Evolutionary conservation across 257 asterid species (phyloP), one percentile per base, ranked within the genome.

Genomic region (Paraleonurus japonicus): DNA sequence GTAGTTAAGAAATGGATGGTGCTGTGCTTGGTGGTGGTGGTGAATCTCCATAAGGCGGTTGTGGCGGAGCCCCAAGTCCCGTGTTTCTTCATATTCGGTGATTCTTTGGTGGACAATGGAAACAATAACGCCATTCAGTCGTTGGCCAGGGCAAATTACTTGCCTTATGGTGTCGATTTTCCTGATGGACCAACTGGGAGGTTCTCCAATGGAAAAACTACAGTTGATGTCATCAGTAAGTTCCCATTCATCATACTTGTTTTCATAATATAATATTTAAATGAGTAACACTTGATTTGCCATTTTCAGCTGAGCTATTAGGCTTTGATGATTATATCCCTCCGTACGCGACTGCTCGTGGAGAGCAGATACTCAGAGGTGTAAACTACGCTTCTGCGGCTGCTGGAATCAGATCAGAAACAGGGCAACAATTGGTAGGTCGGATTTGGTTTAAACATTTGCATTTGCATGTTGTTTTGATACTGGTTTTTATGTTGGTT

Each of bases 361-460:
- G 92, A 23, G 80, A 73, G 35, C 81, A 83, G 39, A 83, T 91
- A 59, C 79, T 89, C n/a, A 65, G 79, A 61, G 97, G 97, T 65
- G 92, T 89, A 12, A 91, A 91, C 73, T 91, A 85, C 37, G 97
- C 97, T 1, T 90, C 97, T 3, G 96, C 97, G 3, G 97, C 97
- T 2, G 97, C 97, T 2, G 97, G 97, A 64, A 89, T 91, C 28
- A 74, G 97, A 72, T 72, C 70, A 17, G 97, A 91, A 87, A 91
- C 97, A 0, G 97, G 97, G 45, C 90, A 65, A 60, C 97, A 91
- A 66, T 72, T 91, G 85, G 96, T 90, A 81, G 27, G 35, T n/a
- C 15, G n/a, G n/a, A n/a, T n/a, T n/a, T n/a, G n/a, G n/a, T n/a
- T n/a, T n/a, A n/a, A n/a, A n/a, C n/a, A n/a, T n/a, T n/a, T n/a